Conservation (phyloP, 108 stramenopile species). For the Seminavis robusta region DNA sequence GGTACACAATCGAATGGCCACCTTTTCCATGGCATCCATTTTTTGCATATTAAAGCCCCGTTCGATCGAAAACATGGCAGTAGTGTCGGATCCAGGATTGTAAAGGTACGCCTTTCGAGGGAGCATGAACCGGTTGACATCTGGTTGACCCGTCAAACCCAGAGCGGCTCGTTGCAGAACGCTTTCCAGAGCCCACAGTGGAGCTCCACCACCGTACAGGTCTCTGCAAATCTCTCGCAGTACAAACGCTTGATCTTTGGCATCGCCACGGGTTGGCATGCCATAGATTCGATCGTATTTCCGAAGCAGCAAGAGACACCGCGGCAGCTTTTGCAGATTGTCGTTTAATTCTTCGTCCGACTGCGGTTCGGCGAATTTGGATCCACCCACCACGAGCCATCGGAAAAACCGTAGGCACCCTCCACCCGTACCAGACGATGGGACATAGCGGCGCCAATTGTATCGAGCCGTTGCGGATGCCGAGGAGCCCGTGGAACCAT, state of each 20-base stretch:
- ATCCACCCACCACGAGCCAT: background rate
- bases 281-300: background rate
- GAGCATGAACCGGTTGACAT: conserved; percentile 12
- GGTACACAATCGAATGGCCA: conserved; percentile 14
- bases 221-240: conserved; percentile 9
- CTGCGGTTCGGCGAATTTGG: background rate
- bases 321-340: background rate
- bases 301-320: background rate
- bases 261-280: conserved; percentile 1
- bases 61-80: conserved; percentile 17
- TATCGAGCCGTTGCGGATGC: no score
- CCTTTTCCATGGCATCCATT: conserved; percentile 7
- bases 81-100: conserved; percentile 3
- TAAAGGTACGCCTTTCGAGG: conserved; percentile 15
- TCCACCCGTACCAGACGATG: no score
- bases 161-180: conserved; percentile 22
- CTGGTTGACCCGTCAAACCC: conserved; percentile 17
- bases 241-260: conserved; percentile 10
- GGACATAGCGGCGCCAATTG: no score
- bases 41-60: conserved; percentile 25
- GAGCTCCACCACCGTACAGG: conserved; percentile 18
- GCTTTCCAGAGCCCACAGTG: conserved; percentile 19
- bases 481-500: no score
- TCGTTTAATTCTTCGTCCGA: background rate
- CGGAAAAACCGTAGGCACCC: background rate